Base-by-base conservation (phyloP, 352 stramenopile species). In the Phytophthora quininea region DNA sequence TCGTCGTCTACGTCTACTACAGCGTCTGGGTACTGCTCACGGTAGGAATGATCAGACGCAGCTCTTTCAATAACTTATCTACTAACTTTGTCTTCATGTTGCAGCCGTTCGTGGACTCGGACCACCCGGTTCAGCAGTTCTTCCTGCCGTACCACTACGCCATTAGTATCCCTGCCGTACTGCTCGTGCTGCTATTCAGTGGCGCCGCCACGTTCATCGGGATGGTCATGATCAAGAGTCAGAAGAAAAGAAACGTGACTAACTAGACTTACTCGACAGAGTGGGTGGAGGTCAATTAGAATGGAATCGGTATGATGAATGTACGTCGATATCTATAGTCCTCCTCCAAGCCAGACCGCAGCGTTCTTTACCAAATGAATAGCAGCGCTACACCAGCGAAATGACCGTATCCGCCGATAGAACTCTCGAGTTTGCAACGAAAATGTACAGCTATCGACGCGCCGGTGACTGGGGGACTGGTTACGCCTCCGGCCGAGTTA, bases 1-100 rank as follows among this genome's bases (percentile, higher is more conserved):
- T 96, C 57, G 62, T 88, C 27, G 84, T 94, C 42, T 97, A 95
- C 65, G 77, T 95, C n/a, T 97, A 97, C 74, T 97, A 97, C 81
- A 96, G 86, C 27, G 68, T 89, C 19, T 97, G 91, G 91, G 91
- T 97, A 50, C 79, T 97, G 64, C 76, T 97, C 46, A 91, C 91
- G 85, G 91, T 97, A 74, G 45, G 68, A n/a, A n/a, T n/a, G n/a
- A n/a, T n/a, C n/a, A n/a, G n/a, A n/a, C n/a, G n/a, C n/a, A n/a
- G n/a, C n/a, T n/a, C n/a, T n/a, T n/a, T n/a, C n/a, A n/a, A n/a
- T n/a, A n/a, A n/a, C n/a, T n/a, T n/a, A n/a, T n/a, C n/a, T n/a
- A n/a, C n/a, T n/a, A n/a, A n/a, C n/a, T n/a, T n/a, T n/a, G n/a
- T n/a, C n/a, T n/a, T n/a, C n/a, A n/a, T n/a, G n/a, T n/a, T 70